Percentiles rank a stretch among this genome's conserved stretches.
These are phyloP conservation scores for Hymenoscyphus albidus DNA, from an alignment of 2,329 filamentous ascomycete species.

Conservation along the genomic window DNA sequence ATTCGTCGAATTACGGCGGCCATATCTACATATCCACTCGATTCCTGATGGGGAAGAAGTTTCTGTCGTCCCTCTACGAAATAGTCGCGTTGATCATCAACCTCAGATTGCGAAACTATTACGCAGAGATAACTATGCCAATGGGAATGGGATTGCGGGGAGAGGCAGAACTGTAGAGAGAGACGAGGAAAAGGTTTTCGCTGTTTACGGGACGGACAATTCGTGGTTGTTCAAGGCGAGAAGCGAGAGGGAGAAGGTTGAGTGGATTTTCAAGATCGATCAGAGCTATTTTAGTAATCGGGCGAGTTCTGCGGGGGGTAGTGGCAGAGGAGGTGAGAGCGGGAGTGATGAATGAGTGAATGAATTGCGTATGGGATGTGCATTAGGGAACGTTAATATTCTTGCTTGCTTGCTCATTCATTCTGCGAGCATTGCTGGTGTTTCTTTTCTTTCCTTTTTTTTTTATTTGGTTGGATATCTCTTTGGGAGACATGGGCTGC, in stretches of 20 bases:
- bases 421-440: background rate
- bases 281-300: slow-evolving; percentile 46
- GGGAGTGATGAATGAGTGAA: slow-evolving; percentile 1
- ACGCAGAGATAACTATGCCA: slow-evolving; percentile 32
- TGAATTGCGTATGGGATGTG: background rate
- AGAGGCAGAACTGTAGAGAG: slow-evolving; percentile 31
- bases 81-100: slow-evolving; percentile 86
- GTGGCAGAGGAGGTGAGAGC: slow-evolving; percentile 18
- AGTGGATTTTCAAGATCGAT: slow-evolving; percentile 96
- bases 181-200: slow-evolving; percentile 62
- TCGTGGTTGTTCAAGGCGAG: slow-evolving; percentile 91
- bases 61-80: slow-evolving; percentile 80
- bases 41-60: slow-evolving; percentile 85
- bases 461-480: background rate
- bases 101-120: slow-evolving; percentile 82
- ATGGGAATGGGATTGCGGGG: slow-evolving; percentile 15
- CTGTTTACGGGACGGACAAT: slow-evolving; percentile 89
- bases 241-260: slow-evolving; percentile 86
- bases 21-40: slow-evolving; percentile 88
- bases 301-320: slow-evolving; percentile 18
- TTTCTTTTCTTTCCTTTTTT: background rate
- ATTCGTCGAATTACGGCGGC: slow-evolving; percentile 86
- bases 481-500: background rate
- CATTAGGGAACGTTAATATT: background rate
- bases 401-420: slow-evolving; percentile 5